A percentile compares a stretch with the other conserved stretches of the same genome.
phyloP scores from a whole-genome alignment of 2,329 filamentous ascomycete species.

The Alternaria postmessia region DNA sequence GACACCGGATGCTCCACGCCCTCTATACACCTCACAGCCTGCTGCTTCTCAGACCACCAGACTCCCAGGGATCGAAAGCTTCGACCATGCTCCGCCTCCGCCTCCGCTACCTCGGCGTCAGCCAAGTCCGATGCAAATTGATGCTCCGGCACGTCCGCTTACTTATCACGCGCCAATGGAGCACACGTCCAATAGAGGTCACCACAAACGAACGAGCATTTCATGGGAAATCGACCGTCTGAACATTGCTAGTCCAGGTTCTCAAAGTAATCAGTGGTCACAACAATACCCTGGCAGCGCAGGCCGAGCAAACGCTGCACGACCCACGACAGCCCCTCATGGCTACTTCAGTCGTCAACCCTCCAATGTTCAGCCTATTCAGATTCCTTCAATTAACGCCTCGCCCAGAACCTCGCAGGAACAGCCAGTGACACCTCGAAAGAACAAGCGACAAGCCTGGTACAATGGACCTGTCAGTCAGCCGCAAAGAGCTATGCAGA shows the following conservation, averaged over 20 bases:
- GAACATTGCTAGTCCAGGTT: constrained; percentile 64
- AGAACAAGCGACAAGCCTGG: constrained; percentile 74
- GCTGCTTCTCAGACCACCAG: constrained; percentile 68
- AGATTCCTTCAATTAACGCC: constrained; percentile 44
- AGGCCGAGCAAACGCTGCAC: constrained; percentile 28
- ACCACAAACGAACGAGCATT: constrained; percentile 47
- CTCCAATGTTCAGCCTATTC: constrained; percentile 32
- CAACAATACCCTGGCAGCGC: constrained; percentile 39
- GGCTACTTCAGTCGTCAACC: constrained; percentile 42
- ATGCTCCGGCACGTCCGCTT: constrained; percentile 59
- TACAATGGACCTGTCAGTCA: constrained; percentile 65
- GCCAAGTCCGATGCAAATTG: constrained; percentile 80
- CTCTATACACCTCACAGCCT: constrained; percentile 63
- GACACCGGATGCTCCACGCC: constrained; percentile 69
- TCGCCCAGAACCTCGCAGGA: constrained; percentile 49
- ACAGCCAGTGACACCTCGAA: constrained; percentile 61
- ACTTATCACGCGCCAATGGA: constrained; percentile 48
- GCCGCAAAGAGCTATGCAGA: constrained; percentile 47
- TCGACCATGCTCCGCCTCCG: constrained; percentile 76
- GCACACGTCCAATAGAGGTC: constrained; percentile 31
- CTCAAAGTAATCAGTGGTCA: constrained; percentile 46
- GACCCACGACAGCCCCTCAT: constrained; percentile 51
- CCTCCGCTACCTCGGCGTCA: constrained; percentile 69
- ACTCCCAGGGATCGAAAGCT: constrained; percentile 90
- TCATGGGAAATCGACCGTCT: constrained; percentile 74